phyloP scores from a whole-genome alignment of 2,329 filamentous ascomycete species.

The Myotisia sp. region DNA sequence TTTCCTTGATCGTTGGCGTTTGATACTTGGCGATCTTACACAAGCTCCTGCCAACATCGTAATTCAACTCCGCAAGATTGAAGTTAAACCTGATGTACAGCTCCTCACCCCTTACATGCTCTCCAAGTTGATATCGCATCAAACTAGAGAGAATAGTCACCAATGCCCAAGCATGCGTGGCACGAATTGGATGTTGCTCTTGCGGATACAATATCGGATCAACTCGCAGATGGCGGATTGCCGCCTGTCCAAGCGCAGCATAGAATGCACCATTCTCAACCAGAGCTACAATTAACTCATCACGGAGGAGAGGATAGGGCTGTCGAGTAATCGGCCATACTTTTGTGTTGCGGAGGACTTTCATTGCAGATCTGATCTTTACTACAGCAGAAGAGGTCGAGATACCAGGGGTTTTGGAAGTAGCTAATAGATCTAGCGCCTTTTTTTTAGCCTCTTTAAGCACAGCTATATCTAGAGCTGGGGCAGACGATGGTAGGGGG shows the following conservation, averaged over 20 bases:
- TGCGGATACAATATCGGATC: constrained; percentile 39
- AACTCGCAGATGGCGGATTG: constrained; percentile 38
- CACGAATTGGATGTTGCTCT: constrained; percentile 39
- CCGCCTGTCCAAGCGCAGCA: constrained; percentile 37
- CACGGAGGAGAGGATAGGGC: constrained; percentile 40
- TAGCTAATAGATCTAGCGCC: constrained; percentile 17
- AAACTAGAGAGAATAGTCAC: no score
- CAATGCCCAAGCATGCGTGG: constrained; percentile 31
- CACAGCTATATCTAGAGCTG: constrained; percentile 8
- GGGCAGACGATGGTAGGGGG: background rate
- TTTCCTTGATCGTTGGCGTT: no score
- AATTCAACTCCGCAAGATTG: no score
- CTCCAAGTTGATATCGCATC: no score
- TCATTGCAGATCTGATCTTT: constrained; percentile 28
- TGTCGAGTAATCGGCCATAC: constrained; percentile 39
- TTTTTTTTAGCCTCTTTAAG: constrained; percentile 14
- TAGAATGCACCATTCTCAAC: constrained; percentile 31
- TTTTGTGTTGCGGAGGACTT: constrained; percentile 24
- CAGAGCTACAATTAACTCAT: constrained; percentile 38
- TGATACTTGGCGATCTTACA: no score
- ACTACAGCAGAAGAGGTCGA: constrained; percentile 20
- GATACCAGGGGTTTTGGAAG: constrained; percentile 11
- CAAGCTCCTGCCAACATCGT: no score
- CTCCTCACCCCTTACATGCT: no score
- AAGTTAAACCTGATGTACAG: no score